Percentiles rank a stretch among this genome's conserved stretches.
Conservation (phyloP, 495 filamentous ascomycete species). For the Aspergillus olivimuriae region DNA sequence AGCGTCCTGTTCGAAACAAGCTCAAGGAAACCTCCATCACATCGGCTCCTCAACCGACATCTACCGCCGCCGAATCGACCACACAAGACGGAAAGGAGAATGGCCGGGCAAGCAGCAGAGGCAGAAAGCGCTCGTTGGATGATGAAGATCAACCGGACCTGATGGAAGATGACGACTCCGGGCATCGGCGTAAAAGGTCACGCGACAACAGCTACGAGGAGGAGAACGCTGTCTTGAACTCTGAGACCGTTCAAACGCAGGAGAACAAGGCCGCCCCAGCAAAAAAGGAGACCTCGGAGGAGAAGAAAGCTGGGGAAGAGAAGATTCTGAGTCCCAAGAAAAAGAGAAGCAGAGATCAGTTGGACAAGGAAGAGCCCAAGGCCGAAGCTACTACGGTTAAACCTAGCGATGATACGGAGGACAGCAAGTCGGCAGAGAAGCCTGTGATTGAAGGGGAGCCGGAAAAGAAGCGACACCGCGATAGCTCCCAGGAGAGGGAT, state of each 20-base stretch:
- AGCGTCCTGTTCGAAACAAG: slow-evolving; percentile 54
- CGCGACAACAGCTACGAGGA: slow-evolving; percentile 28
- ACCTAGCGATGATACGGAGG: slow-evolving; percentile 15
- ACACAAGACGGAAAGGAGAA: slow-evolving; percentile 7
- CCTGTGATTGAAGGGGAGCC: slow-evolving; percentile 25
- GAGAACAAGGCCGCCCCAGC: neutral
- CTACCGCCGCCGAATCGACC: slow-evolving; percentile 9
- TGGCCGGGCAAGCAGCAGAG: slow-evolving; percentile 25
- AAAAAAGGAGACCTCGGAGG: neutral
- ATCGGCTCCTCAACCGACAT: slow-evolving; percentile 17
- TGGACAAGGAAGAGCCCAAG: slow-evolving; percentile 36
- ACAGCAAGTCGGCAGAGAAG: slow-evolving; percentile 10
- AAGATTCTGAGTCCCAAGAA: slow-evolving; percentile 35
- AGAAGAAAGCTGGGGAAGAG: neutral
- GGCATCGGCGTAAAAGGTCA: slow-evolving; percentile 40
- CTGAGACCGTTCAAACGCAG: neutral
- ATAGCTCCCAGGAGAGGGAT: slow-evolving; percentile 35
- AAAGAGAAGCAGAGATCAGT: slow-evolving; percentile 48
- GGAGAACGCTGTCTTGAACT: slow-evolving; percentile 1
- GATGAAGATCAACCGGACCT: slow-evolving; percentile 38
- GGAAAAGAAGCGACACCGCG: slow-evolving; percentile 43
- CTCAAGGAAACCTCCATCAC: slow-evolving; percentile 56
- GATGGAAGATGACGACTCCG: slow-evolving; percentile 22
- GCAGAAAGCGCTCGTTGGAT: slow-evolving; percentile 54
- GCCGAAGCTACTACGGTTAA: slow-evolving; percentile 11